phyloP scores from a whole-genome alignment of 2,329 filamentous ascomycete species.

The Claviceps monticola region DNA sequence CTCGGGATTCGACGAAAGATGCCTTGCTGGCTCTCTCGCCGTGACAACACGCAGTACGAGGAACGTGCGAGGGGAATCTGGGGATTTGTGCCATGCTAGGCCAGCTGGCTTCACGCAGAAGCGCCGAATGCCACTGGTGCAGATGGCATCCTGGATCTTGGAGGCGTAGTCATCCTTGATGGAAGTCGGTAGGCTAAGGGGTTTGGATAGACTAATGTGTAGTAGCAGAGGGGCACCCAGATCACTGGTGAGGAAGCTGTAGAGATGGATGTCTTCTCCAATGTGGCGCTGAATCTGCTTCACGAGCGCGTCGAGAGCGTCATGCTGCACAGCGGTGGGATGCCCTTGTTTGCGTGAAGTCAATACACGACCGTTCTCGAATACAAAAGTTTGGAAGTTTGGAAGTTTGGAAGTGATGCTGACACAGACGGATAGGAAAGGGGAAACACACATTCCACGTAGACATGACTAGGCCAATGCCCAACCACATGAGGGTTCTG shows the following conservation, averaged over 20 bases:
- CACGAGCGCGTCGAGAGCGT: conserved; percentile 30
- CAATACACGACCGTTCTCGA: not conserved
- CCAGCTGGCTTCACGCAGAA: conserved; percentile 26
- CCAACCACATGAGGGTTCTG: conserved; percentile 73
- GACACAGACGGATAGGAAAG: not conserved
- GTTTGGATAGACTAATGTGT: conserved; percentile 81
- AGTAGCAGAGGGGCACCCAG: conserved; percentile 66
- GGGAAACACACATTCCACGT: conserved; percentile 69
- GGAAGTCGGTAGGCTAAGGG: conserved; percentile 60
- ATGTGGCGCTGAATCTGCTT: conserved; percentile 21
- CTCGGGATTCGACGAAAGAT: conserved; percentile 28
- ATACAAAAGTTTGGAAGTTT: too few species aligned
- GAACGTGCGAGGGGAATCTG: conserved; percentile 61
- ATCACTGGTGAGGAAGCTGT: conserved; percentile 62
- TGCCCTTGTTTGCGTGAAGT: conserved; percentile 31
- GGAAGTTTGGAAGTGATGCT: too few species aligned
- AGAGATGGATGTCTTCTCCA: conserved; percentile 29
- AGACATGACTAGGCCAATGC: conserved; percentile 87
- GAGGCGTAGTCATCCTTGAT: conserved; percentile 56
- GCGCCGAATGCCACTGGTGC: conserved; percentile 10
- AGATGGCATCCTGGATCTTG: conserved; percentile 32
- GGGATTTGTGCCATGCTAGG: conserved; percentile 37
- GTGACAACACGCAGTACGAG: conserved; percentile 56
- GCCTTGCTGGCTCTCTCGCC: conserved; percentile 3
- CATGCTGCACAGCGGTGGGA: conserved; percentile 34